A percentile compares a stretch with the other conserved stretches of the same genome.
phyloP scores from a whole-genome alignment of 2,329 filamentous ascomycete genomes.

The Hymenoscyphus occultus region DNA sequence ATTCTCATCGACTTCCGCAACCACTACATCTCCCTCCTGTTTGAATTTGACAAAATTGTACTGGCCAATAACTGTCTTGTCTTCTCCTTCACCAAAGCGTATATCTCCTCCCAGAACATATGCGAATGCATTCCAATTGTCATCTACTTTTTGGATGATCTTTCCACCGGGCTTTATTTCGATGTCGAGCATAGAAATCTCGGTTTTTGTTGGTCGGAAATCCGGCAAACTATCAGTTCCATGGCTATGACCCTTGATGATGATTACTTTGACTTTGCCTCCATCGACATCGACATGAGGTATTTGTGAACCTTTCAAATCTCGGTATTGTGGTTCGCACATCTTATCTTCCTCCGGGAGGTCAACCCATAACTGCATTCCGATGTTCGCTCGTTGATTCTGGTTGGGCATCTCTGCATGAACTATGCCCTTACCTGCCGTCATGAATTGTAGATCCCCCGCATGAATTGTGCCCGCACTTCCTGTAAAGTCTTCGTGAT shows the following conservation, averaged over 20 bases:
- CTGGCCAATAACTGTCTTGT: slow-evolving; percentile 55
- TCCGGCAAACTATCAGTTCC: slow-evolving; percentile 86
- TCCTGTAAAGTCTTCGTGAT: slow-evolving; percentile 90
- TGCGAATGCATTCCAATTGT: slow-evolving; percentile 84
- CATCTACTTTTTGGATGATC: slow-evolving; percentile 71
- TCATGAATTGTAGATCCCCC: slow-evolving; percentile 98
- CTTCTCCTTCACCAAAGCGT: slow-evolving; percentile 54
- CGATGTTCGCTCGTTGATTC: slow-evolving; percentile 77
- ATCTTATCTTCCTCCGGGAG: slow-evolving; percentile 76
- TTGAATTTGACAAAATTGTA: slow-evolving; percentile 92
- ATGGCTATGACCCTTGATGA: slow-evolving; percentile 82
- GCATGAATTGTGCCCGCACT: slow-evolving; percentile 78
- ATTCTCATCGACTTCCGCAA: slow-evolving; percentile 64
- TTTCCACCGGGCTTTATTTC: slow-evolving; percentile 75
- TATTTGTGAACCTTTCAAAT: slow-evolving; percentile 76
- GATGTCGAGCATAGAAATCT: slow-evolving; percentile 92
- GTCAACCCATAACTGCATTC: slow-evolving; percentile 95
- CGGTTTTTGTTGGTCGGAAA: slow-evolving; percentile 74
- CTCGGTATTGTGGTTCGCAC: slow-evolving; percentile 90
- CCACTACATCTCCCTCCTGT: slow-evolving; percentile 70
- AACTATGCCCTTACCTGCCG: slow-evolving; percentile 84
- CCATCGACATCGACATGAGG: slow-evolving; percentile 69
- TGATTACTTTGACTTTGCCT: slow-evolving; percentile 75
- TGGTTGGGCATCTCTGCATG: slow-evolving; percentile 93
- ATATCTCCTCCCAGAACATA: slow-evolving; percentile 78